Evolutionary conservation across 179 eudicot genomes (phyloP), one percentile per base, ranked within the genome.

Genomic region (Pouteria campechiana): DNA sequence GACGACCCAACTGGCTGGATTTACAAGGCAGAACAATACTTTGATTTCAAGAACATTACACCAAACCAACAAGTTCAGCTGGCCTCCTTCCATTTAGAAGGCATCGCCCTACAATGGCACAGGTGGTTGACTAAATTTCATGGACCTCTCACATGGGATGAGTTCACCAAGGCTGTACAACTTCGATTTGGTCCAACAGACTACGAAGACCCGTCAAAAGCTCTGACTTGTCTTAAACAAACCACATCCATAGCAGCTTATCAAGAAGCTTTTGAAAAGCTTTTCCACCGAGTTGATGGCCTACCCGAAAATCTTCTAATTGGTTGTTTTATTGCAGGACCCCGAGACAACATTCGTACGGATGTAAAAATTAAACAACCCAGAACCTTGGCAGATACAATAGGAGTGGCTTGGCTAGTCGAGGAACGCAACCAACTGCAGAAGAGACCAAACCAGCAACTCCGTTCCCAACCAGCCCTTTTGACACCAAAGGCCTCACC

Each of bases 301-400:
- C 14, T n/a, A 2, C 17, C 32, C 4, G 19, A 42, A 14, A 12
- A 2, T n/a, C 27, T 24, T 5, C 7, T 25, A 1, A 4, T 44
- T 7, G 34, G 34, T 25, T 48, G 29, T 34, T 48, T 48, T 14
- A 23, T 20, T n/a, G 41, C 31, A 5, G 52, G 52, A 5, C 41
- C 23, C 5, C 25, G 21, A 9, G 52, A 48, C 14, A 32, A 48
- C 1, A 48, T 48, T 12, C 31, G 30, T 2, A 1, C 35, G n/a
- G 52, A 48, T 3, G 40, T 48, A 3, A 48, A 32, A 7, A 18
- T 48, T 5, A 48, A 48, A 5, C 29, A 48, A 22, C 40, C 41
- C 1, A 9, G 30, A 1, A 19, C 41, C 8, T 4, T 48, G 20
- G 28, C 31, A 0, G 41, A 48, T 1, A 12, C 28, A 2, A 48